Conservation (phyloP, 2,329 filamentous ascomycete species). For the Pseudophaeomoniella oleicola region DNA sequence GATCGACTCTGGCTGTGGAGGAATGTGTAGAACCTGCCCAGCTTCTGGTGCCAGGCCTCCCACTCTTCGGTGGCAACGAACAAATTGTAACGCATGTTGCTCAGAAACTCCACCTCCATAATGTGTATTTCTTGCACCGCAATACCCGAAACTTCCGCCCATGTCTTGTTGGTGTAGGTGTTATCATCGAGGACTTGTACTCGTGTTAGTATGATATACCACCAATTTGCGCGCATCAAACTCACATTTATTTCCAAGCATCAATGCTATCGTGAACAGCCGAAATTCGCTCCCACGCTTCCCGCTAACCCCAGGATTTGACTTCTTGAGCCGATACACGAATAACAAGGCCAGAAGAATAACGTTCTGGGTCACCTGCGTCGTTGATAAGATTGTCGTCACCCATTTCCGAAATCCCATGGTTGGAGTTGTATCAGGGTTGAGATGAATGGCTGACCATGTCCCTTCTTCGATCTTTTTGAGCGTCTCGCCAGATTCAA, state of each 20-base stretch:
- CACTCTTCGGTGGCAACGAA: constrained; percentile 77
- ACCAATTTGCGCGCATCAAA: constrained; percentile 11
- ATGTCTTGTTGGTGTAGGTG: constrained; percentile 98
- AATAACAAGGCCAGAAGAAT: constrained; percentile 81
- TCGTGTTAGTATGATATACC: constrained; percentile 8
- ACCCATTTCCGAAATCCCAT: constrained; percentile 89
- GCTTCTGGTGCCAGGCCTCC: constrained; percentile 71
- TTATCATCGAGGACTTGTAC: constrained; percentile 81
- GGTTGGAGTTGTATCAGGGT: constrained; percentile 59
- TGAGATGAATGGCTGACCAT: constrained; percentile 38
- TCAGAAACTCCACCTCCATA: constrained; percentile 99
- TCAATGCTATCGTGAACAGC: constrained; percentile 81
- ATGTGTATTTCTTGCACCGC: constrained; percentile 90
- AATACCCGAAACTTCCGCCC: constrained; percentile 94
- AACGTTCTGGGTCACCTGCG: constrained; percentile 92
- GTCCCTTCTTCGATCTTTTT: constrained; percentile 47
- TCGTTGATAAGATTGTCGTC: constrained; percentile 75
- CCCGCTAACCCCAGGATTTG: constrained; percentile 77
- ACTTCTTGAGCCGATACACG: constrained; percentile 81
- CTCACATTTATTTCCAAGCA: constrained; percentile 94
- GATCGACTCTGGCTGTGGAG: constrained; percentile 36
- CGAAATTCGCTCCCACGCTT: constrained; percentile 89
- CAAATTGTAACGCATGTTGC: constrained; percentile 92
- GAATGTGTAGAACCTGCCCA: constrained; percentile 71
- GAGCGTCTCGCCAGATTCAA: constrained; percentile 72